Base-by-base conservation (phyloP, 768 basidiomycete species). In the Mycena venus region DNA sequence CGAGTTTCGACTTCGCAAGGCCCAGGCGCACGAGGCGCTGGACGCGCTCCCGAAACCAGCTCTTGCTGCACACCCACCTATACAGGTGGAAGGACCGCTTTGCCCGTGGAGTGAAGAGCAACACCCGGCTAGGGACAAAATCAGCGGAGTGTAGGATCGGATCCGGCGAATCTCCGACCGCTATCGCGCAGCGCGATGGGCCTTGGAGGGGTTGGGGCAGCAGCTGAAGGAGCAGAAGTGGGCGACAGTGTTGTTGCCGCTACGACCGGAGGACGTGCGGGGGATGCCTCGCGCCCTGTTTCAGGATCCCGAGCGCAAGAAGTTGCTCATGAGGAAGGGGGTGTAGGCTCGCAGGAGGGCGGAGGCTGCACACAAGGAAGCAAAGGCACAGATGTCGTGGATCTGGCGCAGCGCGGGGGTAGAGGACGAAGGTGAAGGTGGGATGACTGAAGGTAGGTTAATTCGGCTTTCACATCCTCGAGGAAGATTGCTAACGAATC, bases 1-100 rank as follows among this genome's bases (percentile, higher is more conserved):
- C 58, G 84, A 86, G 72, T 80, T 75, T 70, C 23, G 77, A 0
- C 72, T 84, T 4, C 80, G 83, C 0, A 70, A 69, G 29, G 83
- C 80, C 0, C 83, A 85, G 64, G 84, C 80, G 2, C 63, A 80
- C 21, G 81, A 79, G 10, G 53, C 74, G 0, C 75, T 87, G 1
- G 68, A 82, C 4, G 74, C 80, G 2, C 36, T 87, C 17, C n/a
- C 80, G 82, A 0, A 70, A 73, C 4, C 68, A 77, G 19, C 80
- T 87, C 4, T 78, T 83, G 1, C 69, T 84, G 17, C 70, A 76
- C 0, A 74, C 82, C 0, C 80, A 82, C 34, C 73, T 85, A 55
- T 82, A 71, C 56, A 79, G 81, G 32, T 81, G 79, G 12, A 85
- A 86, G 63, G 66, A 82, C 17, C 62, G 67, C 25, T 77, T 74